phyloP scores from a whole-genome alignment of 768 basidiomycete species.

The Panus rudis region DNA sequence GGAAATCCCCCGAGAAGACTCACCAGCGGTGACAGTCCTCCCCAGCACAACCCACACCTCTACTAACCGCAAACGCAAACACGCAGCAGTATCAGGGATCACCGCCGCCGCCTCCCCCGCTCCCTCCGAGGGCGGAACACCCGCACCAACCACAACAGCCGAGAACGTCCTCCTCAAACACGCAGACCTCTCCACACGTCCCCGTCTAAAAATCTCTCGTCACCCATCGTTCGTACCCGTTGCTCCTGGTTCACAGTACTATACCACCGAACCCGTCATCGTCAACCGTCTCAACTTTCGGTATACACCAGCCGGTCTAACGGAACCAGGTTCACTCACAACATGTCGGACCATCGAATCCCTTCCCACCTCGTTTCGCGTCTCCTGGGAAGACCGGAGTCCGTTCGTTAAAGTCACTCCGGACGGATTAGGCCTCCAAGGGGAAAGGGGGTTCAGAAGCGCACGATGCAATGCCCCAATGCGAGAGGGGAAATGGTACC shows the following conservation, averaged over 20 bases:
- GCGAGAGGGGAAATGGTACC: conserved; percentile 87
- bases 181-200: conserved; percentile 57
- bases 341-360: conserved; percentile 80
- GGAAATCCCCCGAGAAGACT: conserved; percentile 26
- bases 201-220: conserved; percentile 67
- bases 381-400: conserved; percentile 90
- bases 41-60: conserved; percentile 13
- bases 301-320: conserved; percentile 74
- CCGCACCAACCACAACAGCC: conserved; percentile 17
- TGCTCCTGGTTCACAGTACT: conserved; percentile 49
- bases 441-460: conserved; percentile 86
- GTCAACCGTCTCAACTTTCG: conserved; percentile 75
- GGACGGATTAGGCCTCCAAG: conserved; percentile 68
- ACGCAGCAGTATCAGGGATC: conserved; percentile 27
- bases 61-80: conserved; percentile 44
- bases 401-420: conserved; percentile 71
- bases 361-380: conserved; percentile 58
- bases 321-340: conserved; percentile 44
- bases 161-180: conserved; percentile 54
- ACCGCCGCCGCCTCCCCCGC: conserved; percentile 26
- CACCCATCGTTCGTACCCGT: conserved; percentile 62
- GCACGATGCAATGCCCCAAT: conserved; percentile 87
- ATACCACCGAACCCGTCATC: conserved; percentile 63
- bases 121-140: conserved; percentile 28
- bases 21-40: conserved; percentile 29